Evolutionary conservation across 192 early-diverging fungal species (phyloP).

Genomic region (Fimicolochytrium jonesii): DNA sequence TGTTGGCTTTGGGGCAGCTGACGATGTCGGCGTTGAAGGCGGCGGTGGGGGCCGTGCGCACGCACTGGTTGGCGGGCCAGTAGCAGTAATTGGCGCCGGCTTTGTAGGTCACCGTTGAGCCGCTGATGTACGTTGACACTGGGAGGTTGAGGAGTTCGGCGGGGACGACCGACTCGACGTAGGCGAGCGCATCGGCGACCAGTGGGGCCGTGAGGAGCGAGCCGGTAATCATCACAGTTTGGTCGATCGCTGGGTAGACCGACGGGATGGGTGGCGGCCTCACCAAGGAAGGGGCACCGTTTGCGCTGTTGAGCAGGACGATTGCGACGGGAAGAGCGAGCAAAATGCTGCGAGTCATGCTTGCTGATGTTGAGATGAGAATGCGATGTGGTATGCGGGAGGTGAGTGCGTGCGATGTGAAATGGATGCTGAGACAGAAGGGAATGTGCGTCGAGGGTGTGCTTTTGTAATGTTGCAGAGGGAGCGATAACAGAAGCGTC

Average conservation of each 20-base stretch:
- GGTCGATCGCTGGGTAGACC: constrained; percentile 16
- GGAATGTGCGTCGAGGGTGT: too few relatives aligned
- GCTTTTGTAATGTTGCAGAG: too few relatives aligned
- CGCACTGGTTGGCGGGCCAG: constrained; percentile 25
- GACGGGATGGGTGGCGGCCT: constrained; percentile 14
- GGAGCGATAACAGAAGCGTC: too few relatives aligned
- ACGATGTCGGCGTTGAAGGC: constrained; percentile 21
- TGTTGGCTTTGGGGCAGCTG: constrained; percentile 4
- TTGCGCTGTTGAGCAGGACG: too few relatives aligned
- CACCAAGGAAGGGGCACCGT: too few relatives aligned
- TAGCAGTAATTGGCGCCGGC: constrained; percentile 18
- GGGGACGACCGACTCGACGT: constrained; percentile 18
- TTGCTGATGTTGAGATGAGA: too few relatives aligned
- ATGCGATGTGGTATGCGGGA: too few relatives aligned
- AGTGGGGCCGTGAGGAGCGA: constrained; percentile 11
- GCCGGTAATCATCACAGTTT: constrained; percentile 13
- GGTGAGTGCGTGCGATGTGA: too few relatives aligned
- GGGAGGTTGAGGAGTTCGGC: constrained; percentile 12
- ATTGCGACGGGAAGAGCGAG: too few relatives aligned
- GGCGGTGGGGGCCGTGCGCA: constrained; percentile 7
- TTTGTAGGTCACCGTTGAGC: constrained; percentile 4
- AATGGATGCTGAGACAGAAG: too few relatives aligned
- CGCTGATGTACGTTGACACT: constrained; percentile 11
- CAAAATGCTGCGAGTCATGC: too few relatives aligned
- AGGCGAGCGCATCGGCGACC: constrained; percentile 21